Conservation (phyloP, 225 moss, liverwort and hornwort genomes). For the Marchantia paleacea region DNA sequence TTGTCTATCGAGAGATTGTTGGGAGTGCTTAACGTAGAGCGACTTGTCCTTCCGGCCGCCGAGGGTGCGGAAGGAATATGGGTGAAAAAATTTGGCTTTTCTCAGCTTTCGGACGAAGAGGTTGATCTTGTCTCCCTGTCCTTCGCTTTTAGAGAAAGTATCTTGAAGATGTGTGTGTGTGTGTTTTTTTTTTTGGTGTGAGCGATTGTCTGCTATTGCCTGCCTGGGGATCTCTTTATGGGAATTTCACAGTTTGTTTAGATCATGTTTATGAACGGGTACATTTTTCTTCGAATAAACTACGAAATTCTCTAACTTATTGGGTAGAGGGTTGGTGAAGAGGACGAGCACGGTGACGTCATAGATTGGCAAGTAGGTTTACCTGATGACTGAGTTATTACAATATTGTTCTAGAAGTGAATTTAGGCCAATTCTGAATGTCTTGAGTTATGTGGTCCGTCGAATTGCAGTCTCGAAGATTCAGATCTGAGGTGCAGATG, state of each 20-base stretch:
- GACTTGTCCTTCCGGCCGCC: conserved; percentile 68
- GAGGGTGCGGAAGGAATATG: conserved; percentile 79
- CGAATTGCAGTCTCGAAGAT: conserved; percentile 60
- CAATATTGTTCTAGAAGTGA: background rate
- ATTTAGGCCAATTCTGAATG: background rate
- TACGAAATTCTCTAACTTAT: background rate
- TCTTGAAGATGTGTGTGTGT: too few species aligned
- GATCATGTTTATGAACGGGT: background rate
- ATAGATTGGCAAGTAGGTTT: background rate
- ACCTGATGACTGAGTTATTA: background rate
- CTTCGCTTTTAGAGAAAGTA: too few species aligned
- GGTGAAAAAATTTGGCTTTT: conserved; percentile 68
- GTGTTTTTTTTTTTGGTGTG: background rate
- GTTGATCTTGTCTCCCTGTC: conserved; percentile 33
- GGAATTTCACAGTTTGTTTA: too few species aligned
- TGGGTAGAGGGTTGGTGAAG: background rate
- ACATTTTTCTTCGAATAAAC: background rate
- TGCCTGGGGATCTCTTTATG: background rate
- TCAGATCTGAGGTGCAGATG: conserved; percentile 68
- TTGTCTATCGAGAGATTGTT: conserved; percentile 77
- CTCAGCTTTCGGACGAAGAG: conserved; percentile 60
- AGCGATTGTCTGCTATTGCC: background rate
- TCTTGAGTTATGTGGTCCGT: background rate
- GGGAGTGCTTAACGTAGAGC: conserved; percentile 67
- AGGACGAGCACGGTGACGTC: background rate